Percentiles rank a stretch among this genome's conserved stretches.
phyloP scores from a whole-genome alignment of 1,284 basidiomycete species.

The Paramarasmius palmivorus region DNA sequence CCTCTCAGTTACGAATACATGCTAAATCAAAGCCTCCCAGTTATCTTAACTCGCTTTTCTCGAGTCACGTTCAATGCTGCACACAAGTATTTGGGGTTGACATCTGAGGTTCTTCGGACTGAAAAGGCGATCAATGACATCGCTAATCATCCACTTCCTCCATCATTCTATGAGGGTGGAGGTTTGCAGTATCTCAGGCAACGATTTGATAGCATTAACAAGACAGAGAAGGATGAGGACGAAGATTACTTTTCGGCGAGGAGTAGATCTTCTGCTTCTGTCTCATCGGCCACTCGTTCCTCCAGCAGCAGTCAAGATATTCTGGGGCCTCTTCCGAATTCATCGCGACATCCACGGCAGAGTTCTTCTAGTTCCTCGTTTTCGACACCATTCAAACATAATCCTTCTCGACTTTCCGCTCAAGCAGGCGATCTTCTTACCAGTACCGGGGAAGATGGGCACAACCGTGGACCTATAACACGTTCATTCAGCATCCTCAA shows the following conservation, averaged over 20 bases:
- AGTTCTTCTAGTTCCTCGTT: conserved; percentile 10
- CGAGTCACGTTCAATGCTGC: conserved; percentile 96
- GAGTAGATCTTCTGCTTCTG: conserved; percentile 24
- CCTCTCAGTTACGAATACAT: not conserved
- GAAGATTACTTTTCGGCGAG: conserved; percentile 54
- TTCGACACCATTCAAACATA: conserved; percentile 30
- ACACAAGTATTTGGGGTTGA: conserved; percentile 94
- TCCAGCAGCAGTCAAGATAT: conserved; percentile 16
- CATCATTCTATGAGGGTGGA: conserved; percentile 91
- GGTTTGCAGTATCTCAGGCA: conserved; percentile 89
- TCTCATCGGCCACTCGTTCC: conserved; percentile 26
- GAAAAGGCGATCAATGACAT: conserved; percentile 97
- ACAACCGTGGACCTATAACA: conserved; percentile 37
- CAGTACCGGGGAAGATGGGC: conserved; percentile 44
- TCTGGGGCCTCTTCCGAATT: conserved; percentile 1
- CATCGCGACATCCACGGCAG: not conserved
- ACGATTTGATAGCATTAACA: conserved; percentile 64
- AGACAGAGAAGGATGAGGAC: conserved; percentile 43
- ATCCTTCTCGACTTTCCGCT: conserved; percentile 46
- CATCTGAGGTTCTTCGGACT: conserved; percentile 92
- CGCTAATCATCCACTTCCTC: conserved; percentile 91
- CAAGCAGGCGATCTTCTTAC: conserved; percentile 72
- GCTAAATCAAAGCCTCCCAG: conserved; percentile 36
- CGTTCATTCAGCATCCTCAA: conserved; percentile 53
- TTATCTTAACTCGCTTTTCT: conserved; percentile 94